Conservation (phyloP, 257 asterid genomes). For the Misopates orontium region DNA sequence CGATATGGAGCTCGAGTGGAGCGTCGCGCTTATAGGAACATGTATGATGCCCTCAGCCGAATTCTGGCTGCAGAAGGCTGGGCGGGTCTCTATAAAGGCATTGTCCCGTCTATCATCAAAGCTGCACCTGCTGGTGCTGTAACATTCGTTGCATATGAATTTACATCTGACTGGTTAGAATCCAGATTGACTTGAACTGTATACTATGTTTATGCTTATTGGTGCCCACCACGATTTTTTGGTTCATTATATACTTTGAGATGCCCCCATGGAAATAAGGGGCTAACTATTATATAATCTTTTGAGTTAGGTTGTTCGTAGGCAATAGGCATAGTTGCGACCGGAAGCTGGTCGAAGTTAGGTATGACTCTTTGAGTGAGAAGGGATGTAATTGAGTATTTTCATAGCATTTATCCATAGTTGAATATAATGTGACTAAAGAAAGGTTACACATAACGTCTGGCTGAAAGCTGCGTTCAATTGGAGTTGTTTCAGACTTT, state of each 20-base stretch:
- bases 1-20: conserved; percentile 90
- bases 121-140: conserved; percentile 99
- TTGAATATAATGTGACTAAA: too few relatives aligned
- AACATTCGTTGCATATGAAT: conserved; percentile 89
- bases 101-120: conserved; percentile 79
- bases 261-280: conserved; percentile 2
- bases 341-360: neutral
- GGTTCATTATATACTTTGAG: conserved; percentile 1
- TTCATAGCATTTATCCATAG: too few relatives aligned
- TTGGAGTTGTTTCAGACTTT: too few relatives aligned
- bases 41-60: conserved; percentile 62
- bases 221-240: neutral
- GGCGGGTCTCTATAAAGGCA: conserved; percentile 92
- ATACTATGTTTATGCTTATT: neutral
- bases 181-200: conserved; percentile 47
- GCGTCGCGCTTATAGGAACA: conserved; percentile 63
- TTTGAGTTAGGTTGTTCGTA: conserved; percentile 20
- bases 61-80: conserved; percentile 64
- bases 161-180: conserved; percentile 76
- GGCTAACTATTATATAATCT: conserved; percentile 3
- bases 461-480: too few relatives aligned
- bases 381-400: neutral
- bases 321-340: conserved; percentile 23
- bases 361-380: neutral
- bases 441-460: too few relatives aligned